Base-by-base conservation (phyloP, 2,329 filamentous ascomycete genomes). In the Aspergillus aculeatus region DNA sequence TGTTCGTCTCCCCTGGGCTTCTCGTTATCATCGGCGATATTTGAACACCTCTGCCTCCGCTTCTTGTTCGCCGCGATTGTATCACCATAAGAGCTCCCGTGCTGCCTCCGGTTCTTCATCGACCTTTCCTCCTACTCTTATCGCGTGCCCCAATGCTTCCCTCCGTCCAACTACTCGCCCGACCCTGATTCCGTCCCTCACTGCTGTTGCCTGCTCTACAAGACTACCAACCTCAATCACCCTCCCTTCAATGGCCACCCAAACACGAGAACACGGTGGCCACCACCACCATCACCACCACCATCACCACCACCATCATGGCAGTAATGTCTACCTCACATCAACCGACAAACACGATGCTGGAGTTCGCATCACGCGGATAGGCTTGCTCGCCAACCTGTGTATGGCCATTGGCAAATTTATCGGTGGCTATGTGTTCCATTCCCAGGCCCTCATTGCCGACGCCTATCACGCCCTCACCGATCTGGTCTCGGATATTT, bases 391-490 rank as follows among this genome's bases (percentile, higher is more conserved):
- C 71, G 91, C 93, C 68, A 99, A 99, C 75, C 82, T 98, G 56
- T 88, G 88, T 72, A 98, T 99, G 93, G 95, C 94, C 53, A 82
- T 98, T 68, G 90, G 87, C 66, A 99, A 99, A 76, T 95, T 94
- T 47, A 82, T 93, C 29, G 95, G 95, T 60, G 95, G 95, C 68
- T 96, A 95, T 80, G 81, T 89, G 66, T 98, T 99, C 82, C 93
- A 97, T 77, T 97, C 93, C 49, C 92, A 97, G 78, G 89, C 91
- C 60, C 90, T 96, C 82, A 82, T 93, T 61, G 93, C 95, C 72
- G 95, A 99, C 75, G 95, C 92, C 58, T 94, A 96, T 80, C 95
- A 99, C 80, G 94, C 92, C 70, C 84, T 98, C 66, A 96, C 94
- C 52, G 95, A 99, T 77, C 85, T 99, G 58, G 92, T 96, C 62